A percentile compares a stretch with the other conserved stretches of the same genome.
phyloP scores from a whole-genome alignment of 345 rosid genomes.

The Salix dunnii region DNA sequence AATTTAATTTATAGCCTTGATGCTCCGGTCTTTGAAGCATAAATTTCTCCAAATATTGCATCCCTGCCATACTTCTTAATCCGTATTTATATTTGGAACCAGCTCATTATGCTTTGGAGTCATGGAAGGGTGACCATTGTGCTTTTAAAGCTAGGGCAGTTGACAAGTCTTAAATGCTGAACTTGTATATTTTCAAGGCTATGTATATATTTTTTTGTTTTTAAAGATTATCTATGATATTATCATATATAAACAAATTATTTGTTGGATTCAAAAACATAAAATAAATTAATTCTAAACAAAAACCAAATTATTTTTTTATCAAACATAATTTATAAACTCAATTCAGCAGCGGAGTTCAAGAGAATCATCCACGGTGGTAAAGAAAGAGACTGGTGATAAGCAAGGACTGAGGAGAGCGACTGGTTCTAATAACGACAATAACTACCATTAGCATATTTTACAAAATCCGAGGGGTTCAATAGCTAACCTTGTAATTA shows the following conservation, averaged over 20 bases:
- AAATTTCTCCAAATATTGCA: too few relatives aligned
- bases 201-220: too few relatives aligned
- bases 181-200: neutral
- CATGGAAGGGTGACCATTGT: neutral
- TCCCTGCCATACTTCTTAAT: neutral
- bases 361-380: neutral
- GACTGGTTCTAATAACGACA: conserved; percentile 14
- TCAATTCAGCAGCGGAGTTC: too few relatives aligned
- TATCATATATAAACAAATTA: too few relatives aligned
- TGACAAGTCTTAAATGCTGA: neutral
- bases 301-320: too few relatives aligned
- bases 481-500: neutral
- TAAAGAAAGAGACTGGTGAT: neutral
- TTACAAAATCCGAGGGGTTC: neutral
- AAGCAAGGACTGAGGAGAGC: too few relatives aligned
- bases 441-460: conserved; percentile 19
- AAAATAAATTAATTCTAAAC: too few relatives aligned
- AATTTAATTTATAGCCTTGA: too few relatives aligned
- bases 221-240: too few relatives aligned
- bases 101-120: neutral
- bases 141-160: neutral
- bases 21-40: too few relatives aligned
- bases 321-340: too few relatives aligned
- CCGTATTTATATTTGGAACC: neutral
- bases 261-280: too few relatives aligned